These are phyloP conservation scores for Trichosanthes truncata DNA, from an alignment of 306 rosid genomes.

Conservation along the genomic window DNA sequence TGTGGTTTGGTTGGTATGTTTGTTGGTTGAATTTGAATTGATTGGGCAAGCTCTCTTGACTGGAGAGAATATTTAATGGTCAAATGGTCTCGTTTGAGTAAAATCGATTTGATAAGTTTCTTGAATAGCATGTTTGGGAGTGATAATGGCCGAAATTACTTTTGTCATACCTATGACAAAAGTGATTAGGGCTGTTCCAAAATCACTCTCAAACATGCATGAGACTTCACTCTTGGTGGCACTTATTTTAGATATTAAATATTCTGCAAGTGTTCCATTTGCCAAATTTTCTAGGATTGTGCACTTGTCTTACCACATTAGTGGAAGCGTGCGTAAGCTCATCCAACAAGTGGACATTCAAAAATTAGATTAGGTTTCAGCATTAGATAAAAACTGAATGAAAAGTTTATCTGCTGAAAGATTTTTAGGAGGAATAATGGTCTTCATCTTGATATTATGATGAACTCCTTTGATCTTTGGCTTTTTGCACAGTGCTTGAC, in stretches of 20 bases:
- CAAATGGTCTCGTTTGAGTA: not conserved
- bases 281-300: not conserved
- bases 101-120: not conserved
- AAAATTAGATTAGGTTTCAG: not conserved
- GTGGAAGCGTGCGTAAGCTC: not conserved
- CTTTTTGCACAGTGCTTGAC: not conserved
- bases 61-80: not conserved
- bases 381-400: not conserved
- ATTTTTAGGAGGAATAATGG: not conserved
- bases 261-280: not conserved
- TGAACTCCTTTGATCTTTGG: not conserved
- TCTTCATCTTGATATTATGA: not conserved
- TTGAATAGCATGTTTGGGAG: not conserved
- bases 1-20: not conserved
- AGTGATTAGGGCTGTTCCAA: too few relatives aligned
- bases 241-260: not conserved
- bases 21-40: not conserved
- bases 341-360: not conserved
- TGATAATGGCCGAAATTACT: too few relatives aligned
- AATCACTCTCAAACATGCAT: too few relatives aligned
- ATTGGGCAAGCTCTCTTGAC: not conserved
- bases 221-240: not conserved
- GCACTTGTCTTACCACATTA: not conserved
- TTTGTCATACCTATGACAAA: too few relatives aligned
- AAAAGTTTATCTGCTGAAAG: not conserved